These are phyloP conservation scores for Mucor lusitanicus DNA, from an alignment of 371 early-diverging fungal genomes.

Conservation along the genomic window DNA sequence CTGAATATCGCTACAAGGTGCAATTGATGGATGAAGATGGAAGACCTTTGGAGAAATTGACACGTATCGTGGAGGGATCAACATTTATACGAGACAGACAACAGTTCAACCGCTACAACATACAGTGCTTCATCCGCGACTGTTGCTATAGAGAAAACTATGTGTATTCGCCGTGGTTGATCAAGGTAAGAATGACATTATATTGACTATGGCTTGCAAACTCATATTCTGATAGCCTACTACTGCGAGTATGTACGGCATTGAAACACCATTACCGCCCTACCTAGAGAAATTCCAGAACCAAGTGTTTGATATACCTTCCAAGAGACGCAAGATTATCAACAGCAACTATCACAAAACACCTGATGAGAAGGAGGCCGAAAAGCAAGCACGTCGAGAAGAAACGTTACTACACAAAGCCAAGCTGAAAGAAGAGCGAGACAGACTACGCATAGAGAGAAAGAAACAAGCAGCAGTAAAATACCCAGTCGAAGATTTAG, in stretches of 20 bases:
- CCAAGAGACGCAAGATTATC: slow-evolving; percentile 16
- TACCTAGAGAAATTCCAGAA: slow-evolving; percentile 50
- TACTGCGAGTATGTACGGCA: slow-evolving; percentile 48
- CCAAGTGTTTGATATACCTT: slow-evolving; percentile 31
- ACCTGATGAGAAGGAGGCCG: slow-evolving; percentile 35
- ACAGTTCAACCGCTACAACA: slow-evolving; percentile 55
- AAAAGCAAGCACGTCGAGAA: slow-evolving; percentile 49
- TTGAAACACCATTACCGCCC: slow-evolving; percentile 48
- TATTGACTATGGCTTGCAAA: too few species aligned
- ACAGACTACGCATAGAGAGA: slow-evolving; percentile 31
- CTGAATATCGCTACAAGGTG: slow-evolving; percentile 27
- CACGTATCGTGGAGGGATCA: slow-evolving; percentile 27
- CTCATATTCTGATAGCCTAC: slow-evolving; percentile 34
- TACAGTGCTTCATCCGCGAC: slow-evolving; percentile 71
- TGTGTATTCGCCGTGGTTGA: slow-evolving; percentile 69
- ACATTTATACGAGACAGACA: slow-evolving; percentile 34
- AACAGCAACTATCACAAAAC: slow-evolving; percentile 17
- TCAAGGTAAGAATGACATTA: slow-evolving; percentile 50
- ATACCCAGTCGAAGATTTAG: slow-evolving; percentile 66
- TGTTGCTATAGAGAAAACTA: slow-evolving; percentile 63
- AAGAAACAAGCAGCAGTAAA: slow-evolving; percentile 51
- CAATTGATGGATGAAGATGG: slow-evolving; percentile 38
- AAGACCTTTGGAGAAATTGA: slow-evolving; percentile 31
- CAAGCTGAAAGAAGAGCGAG: slow-evolving; percentile 31
- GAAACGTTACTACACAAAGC: slow-evolving; percentile 37